These are phyloP conservation scores for Penicillium thymicola DNA, from an alignment of 2,329 filamentous ascomycete genomes.

Conservation along the genomic window DNA sequence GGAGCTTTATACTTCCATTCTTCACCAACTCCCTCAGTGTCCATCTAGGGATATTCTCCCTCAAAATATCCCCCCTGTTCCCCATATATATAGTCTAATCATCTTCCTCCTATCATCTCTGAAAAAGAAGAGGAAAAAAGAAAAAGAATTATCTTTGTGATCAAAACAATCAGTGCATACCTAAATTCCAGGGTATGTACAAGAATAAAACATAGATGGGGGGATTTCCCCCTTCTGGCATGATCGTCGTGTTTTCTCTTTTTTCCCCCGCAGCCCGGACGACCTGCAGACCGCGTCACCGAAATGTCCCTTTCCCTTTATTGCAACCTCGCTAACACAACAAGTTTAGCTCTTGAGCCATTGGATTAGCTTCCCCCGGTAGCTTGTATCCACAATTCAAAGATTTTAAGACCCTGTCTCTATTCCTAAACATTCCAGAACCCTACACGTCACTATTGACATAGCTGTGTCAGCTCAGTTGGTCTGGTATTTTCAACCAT, in stretches of 20 bases:
- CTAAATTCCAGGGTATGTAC: conserved; percentile 18
- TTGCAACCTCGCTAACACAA: conserved; percentile 18
- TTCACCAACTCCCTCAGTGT: conserved; percentile 1
- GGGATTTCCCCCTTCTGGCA: conserved; percentile 18
- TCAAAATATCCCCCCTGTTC: neutral
- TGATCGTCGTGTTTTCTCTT: conserved; percentile 21
- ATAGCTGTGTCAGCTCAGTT: conserved; percentile 10
- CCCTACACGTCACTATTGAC: conserved; percentile 15
- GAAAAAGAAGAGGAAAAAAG: neutral
- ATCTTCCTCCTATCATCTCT: neutral
- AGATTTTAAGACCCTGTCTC: conserved; percentile 12
- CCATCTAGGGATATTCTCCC: conserved; percentile 9
- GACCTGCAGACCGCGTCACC: conserved; percentile 24
- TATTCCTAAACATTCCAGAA: conserved; percentile 13
- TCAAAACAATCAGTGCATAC: conserved; percentile 7
- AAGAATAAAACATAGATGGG: conserved; percentile 9
- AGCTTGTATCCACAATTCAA: conserved; percentile 10
- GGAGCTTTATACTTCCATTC: conserved; percentile 5
- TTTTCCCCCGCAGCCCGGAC: conserved; percentile 11
- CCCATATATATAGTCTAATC: conserved; percentile 5
- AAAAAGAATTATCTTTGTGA: neutral
- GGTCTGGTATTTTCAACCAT: neutral
- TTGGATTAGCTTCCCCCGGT: neutral
- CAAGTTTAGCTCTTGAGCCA: neutral
- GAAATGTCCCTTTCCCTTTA: conserved; percentile 15